Conservation (phyloP, 139 green algal genomes). For the Coccomyxa sp. region DNA sequence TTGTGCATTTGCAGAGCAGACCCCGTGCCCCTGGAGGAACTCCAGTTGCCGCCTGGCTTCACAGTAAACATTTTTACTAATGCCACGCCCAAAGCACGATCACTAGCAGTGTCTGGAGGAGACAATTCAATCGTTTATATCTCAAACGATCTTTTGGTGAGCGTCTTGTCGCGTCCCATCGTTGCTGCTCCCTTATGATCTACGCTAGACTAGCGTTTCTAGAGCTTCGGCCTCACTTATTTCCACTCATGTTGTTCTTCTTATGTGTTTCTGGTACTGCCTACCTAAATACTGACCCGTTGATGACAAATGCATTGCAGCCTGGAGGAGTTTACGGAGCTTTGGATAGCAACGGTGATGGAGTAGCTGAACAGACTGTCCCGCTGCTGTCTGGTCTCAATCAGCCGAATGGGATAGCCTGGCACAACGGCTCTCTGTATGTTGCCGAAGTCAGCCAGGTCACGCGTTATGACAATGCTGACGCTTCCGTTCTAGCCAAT, state of each 20-base stretch:
- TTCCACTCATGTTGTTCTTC: neutral
- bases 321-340: neutral
- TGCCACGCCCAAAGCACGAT: neutral
- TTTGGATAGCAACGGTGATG: neutral
- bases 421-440: slow-evolving; percentile 11
- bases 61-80: neutral
- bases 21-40: neutral
- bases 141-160: neutral
- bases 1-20: no score
- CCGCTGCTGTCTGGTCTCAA: neutral
- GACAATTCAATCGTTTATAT: neutral
- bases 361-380: neutral
- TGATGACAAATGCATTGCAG: neutral
- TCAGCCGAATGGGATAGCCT: slow-evolving; percentile 22
- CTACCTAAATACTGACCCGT: neutral
- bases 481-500: neutral
- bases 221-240: neutral
- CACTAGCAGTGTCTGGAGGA: neutral
- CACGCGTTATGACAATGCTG: slow-evolving; percentile 15
- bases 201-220: neutral
- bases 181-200: neutral
- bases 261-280: neutral
- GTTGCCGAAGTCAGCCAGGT: slow-evolving; percentile 12
- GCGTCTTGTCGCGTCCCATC: neutral
- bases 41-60: neutral